A percentile compares a stretch with the other conserved stretches of the same genome.
Evolutionary conservation across 768 basidiomycete species (phyloP).

Genomic region (Tylopilus vinaceipallidus): DNA sequence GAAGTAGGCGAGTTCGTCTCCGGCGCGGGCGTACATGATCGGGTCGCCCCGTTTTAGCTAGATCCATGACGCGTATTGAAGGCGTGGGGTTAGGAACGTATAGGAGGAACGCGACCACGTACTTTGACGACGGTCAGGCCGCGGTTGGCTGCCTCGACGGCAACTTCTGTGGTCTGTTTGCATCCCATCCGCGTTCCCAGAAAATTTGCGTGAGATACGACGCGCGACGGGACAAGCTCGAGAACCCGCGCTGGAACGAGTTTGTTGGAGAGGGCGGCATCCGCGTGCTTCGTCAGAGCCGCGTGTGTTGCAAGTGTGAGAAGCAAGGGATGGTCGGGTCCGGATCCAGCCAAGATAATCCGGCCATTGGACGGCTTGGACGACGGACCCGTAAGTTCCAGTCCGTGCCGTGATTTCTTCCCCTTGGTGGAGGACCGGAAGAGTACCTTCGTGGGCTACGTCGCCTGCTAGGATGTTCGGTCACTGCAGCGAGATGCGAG

Average conservation of each 20-base stretch:
- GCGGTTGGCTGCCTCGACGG: constrained; percentile 72
- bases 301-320: constrained; percentile 85
- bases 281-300: constrained; percentile 74
- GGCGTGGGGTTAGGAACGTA: no score
- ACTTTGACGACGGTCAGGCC: constrained; percentile 89
- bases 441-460: constrained; percentile 9
- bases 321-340: constrained; percentile 91
- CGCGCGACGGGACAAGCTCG: constrained; percentile 69
- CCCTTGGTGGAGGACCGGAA: constrained; percentile 31
- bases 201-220: constrained; percentile 93
- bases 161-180: constrained; percentile 93
- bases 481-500: constrained; percentile 67
- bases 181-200: constrained; percentile 93
- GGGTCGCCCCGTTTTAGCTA: constrained; percentile 98
- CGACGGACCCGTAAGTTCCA: constrained; percentile 17
- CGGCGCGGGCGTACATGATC: constrained; percentile 88
- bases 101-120: constrained; percentile 33
- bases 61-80: background rate
- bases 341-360: constrained; percentile 92
- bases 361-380: constrained; percentile 44
- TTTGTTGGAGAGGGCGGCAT: constrained; percentile 93
- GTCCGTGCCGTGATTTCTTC: constrained; percentile 31
- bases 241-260: constrained; percentile 90
- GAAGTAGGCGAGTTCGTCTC: constrained; percentile 94
- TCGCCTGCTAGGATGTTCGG: constrained; percentile 52